Base-by-base conservation (phyloP, 306 rosid genomes). In the Begonia loranthoides region DNA sequence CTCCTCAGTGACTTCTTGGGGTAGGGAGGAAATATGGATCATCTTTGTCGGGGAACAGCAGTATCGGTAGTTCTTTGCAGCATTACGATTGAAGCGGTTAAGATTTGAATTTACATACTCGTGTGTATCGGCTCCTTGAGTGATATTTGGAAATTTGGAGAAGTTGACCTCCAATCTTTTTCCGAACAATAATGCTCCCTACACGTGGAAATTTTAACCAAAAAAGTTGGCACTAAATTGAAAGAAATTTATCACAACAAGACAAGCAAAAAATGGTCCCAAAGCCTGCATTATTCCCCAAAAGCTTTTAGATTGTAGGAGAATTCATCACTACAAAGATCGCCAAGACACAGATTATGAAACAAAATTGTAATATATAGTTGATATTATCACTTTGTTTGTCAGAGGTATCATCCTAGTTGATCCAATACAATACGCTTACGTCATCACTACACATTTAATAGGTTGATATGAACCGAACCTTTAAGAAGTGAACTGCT, bases 1-100 rank as follows among this genome's bases (percentile, higher is more conserved):
- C 58, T 92, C 96, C 41, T 92, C 96, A 0, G 82, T 77, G 50
- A 80, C 77, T 44, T 86, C 99, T 69, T 78, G 96, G 12, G 93
- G 82, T 45, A 92, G 94, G 50, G 93, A 82, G n/a, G 99, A 92
- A 60, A 92, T 52, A 63, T 92, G 99, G 57, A 92, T 80, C 70
- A 80, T 92, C 74, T 79, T 86, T 33, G 99, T 92, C 0, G 99
- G 99, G 0, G 99, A 86, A 77, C 99, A 92, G 81, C 99, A 92
- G 40, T 86, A 92, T 13, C 94, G 87, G 59, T 92, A 92, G 83
- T 92, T 92, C 70, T 92, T 92, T 15, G 95, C 96, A 55, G 99
- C 99, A 57, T 92, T 92, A 0, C 99, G 99, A 59, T 92, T 86
- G 75, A 92, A 92, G 15, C 96, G 96, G 54, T 92, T 92, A 70